phyloP scores from a whole-genome alignment of 768 basidiomycete genomes.

The Termitomyces sp. region DNA sequence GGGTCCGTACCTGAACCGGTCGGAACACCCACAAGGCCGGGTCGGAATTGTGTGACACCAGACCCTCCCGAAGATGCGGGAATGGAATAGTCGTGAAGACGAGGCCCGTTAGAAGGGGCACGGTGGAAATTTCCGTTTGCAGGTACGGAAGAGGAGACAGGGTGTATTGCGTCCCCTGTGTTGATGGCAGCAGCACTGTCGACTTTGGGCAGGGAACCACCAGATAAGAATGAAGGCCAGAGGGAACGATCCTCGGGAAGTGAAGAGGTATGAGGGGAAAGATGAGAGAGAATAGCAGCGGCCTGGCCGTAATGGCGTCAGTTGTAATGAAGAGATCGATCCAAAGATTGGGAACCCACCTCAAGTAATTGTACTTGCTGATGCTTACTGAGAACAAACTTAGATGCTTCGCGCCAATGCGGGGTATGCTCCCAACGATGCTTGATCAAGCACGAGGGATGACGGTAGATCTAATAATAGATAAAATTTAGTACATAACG shows the following conservation, averaged over 20 bases:
- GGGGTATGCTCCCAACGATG: slow-evolving; percentile 98
- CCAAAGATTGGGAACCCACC: slow-evolving; percentile 37
- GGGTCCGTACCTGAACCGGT: slow-evolving; percentile 21
- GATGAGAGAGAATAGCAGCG: slow-evolving; percentile 90
- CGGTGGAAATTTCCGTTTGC: slow-evolving; percentile 25
- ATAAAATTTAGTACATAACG: slow-evolving; percentile 9
- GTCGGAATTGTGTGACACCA: slow-evolving; percentile 57
- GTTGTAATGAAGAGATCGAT: neutral
- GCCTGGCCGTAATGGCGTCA: slow-evolving; percentile 46
- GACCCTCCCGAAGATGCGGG: slow-evolving; percentile 31
- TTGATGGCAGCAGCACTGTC: slow-evolving; percentile 22
- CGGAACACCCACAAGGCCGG: slow-evolving; percentile 47
- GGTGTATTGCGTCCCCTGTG: slow-evolving; percentile 21
- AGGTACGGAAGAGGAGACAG: slow-evolving; percentile 56
- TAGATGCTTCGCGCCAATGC: slow-evolving; percentile 92
- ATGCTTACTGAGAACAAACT: slow-evolving; percentile 91
- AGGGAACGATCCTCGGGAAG: slow-evolving; percentile 92
- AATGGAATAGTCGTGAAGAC: slow-evolving; percentile 65
- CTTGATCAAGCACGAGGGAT: slow-evolving; percentile 94
- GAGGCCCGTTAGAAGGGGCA: slow-evolving; percentile 48
- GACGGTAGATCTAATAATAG: slow-evolving; percentile 68
- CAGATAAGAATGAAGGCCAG: slow-evolving; percentile 84
- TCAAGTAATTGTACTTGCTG: slow-evolving; percentile 97
- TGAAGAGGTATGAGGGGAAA: slow-evolving; percentile 67
- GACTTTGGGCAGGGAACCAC: slow-evolving; percentile 62